Conservation (phyloP, 352 stramenopile genomes). For the Discostella stelligera region DNA sequence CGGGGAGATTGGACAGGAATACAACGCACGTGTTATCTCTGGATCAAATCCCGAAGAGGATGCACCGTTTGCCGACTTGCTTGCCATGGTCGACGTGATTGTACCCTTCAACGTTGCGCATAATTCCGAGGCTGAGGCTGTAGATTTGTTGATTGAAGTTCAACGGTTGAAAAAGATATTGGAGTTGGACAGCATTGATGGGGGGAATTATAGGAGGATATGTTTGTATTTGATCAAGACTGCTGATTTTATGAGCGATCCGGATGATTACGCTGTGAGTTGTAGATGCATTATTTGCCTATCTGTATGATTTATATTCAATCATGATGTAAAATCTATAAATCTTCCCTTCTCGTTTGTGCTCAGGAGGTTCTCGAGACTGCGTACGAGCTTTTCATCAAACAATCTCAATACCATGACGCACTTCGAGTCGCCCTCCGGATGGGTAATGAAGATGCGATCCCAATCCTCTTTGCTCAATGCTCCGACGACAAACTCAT, state of each 20-base stretch:
- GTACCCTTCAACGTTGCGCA: conserved; percentile 99
- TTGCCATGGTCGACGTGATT: conserved; percentile 96
- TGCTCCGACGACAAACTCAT: conserved; percentile 69
- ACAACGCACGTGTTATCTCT: conserved; percentile 79
- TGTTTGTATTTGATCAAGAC: conserved; percentile 98
- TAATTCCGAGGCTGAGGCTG: conserved; percentile 98
- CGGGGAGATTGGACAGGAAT: conserved; percentile 96
- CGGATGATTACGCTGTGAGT: conserved; percentile 93
- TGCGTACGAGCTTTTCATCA: conserved; percentile 93
- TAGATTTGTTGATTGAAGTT: conserved; percentile 99
- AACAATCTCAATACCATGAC: conserved; percentile 92
- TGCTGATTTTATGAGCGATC: conserved; percentile 97
- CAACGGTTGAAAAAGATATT: conserved; percentile 94
- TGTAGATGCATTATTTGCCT: background rate
- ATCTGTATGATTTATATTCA: background rate
- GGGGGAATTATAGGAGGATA: conserved; percentile 97
- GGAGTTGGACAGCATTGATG: conserved; percentile 90
- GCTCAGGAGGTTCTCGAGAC: conserved; percentile 85
- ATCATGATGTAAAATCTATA: background rate
- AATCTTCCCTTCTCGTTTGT: background rate
- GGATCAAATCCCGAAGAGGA: conserved; percentile 73
- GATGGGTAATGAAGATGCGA: conserved; percentile 83
- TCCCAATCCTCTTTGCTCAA: conserved; percentile 65
- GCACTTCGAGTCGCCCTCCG: conserved; percentile 95
- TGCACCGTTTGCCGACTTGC: conserved; percentile 88